A percentile compares a stretch with the other conserved stretches of the same genome.
phyloP scores from a whole-genome alignment of 2,329 filamentous ascomycete genomes.

The Teratosphaeria destructans region DNA sequence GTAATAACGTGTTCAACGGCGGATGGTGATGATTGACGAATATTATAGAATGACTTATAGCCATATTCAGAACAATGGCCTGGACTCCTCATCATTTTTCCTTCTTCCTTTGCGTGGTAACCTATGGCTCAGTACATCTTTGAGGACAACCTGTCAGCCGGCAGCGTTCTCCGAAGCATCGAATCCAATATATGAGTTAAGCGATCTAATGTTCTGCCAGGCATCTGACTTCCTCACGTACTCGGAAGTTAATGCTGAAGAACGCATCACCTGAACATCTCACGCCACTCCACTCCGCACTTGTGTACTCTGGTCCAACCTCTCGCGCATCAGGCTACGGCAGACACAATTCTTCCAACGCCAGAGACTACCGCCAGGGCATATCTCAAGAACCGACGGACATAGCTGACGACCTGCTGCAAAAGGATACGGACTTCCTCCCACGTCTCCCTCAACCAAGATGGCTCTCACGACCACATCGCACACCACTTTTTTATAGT shows the following conservation, averaged over 20 bases:
- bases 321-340: neutral
- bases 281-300: neutral
- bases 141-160: no score
- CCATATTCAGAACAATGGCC: neutral
- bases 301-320: neutral
- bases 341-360: neutral
- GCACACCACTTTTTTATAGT: constrained; percentile 66
- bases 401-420: constrained; percentile 57
- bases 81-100: no score
- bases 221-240: no score
- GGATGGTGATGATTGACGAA: neutral
- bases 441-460: constrained; percentile 70
- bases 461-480: constrained; percentile 74
- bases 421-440: constrained; percentile 62
- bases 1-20: neutral
- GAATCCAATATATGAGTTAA: no score
- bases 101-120: no score
- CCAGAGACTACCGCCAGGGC: constrained; percentile 36
- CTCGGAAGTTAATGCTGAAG: neutral
- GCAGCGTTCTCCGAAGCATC: no score
- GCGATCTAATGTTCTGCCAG: no score
- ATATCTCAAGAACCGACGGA: constrained; percentile 49
- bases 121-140: no score
- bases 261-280: neutral
- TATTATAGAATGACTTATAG: neutral